These are phyloP conservation scores for Halenospora varia DNA, from an alignment of 495 filamentous ascomycete species.

Conservation along the genomic window DNA sequence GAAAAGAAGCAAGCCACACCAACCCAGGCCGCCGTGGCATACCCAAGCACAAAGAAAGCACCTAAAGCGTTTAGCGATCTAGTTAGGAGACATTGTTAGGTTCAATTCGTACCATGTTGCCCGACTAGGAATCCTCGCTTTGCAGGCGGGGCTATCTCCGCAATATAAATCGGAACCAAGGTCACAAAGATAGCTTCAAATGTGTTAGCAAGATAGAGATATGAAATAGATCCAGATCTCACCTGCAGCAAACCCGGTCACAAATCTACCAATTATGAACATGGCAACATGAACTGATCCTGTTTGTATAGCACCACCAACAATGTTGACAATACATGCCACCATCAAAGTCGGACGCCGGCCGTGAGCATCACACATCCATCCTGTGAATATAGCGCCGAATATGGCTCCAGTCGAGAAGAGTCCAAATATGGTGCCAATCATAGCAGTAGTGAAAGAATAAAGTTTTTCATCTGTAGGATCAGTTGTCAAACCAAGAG, in stretches of 20 bases:
- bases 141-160: conserved; percentile 34
- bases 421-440: background rate
- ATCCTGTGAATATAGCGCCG: background rate
- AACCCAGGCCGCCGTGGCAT: conserved; percentile 1
- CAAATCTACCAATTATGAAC: conserved; percentile 34
- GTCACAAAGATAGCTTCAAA: background rate
- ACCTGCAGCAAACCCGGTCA: conserved; percentile 29
- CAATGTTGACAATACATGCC: conserved; percentile 20
- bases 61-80: no score
- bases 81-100: no score
- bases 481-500: background rate
- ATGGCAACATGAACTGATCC: conserved; percentile 16
- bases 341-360: conserved; percentile 27
- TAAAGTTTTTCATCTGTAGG: no score
- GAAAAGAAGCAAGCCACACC: background rate
- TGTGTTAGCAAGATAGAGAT: conserved; percentile 7
- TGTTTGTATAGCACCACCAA: conserved; percentile 23
- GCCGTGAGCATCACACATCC: conserved; percentile 10
- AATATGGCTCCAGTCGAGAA: conserved; percentile 3
- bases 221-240: conserved; percentile 29
- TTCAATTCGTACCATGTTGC: conserved; percentile 1
- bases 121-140: conserved; percentile 36
- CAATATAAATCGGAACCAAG: conserved; percentile 37
- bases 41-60: background rate
- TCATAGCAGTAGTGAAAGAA: background rate